Evolutionary conservation across 2,329 filamentous ascomycete genomes (phyloP).

Genomic region (Nemania diffusa): DNA sequence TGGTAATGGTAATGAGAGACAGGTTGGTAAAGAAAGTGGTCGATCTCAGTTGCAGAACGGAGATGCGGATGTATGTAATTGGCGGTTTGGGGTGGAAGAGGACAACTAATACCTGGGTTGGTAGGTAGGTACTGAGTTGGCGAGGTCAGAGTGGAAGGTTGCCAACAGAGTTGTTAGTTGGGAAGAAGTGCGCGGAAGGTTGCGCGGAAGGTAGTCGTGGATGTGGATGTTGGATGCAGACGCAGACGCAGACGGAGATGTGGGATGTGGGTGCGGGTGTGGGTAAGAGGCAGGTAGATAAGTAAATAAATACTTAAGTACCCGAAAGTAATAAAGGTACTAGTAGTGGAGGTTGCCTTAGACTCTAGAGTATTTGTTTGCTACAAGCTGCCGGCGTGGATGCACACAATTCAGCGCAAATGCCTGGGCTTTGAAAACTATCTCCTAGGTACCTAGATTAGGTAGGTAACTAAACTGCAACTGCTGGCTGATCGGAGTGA

Average conservation of each 20-base stretch:
- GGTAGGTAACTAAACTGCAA: no score
- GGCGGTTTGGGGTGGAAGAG: slow-evolving; percentile 16
- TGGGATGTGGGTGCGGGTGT: neutral
- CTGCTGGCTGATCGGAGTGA: neutral
- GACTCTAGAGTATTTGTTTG: neutral
- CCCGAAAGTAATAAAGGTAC: neutral
- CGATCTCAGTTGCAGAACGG: neutral
- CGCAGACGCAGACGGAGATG: no score
- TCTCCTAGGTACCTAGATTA: no score
- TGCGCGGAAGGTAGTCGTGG: neutral
- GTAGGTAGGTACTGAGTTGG: neutral
- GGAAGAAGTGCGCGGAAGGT: no score
- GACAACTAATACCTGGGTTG: neutral
- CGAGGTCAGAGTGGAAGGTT: slow-evolving; percentile 2
- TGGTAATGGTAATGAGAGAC: no score
- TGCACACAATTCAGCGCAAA: slow-evolving; percentile 15
- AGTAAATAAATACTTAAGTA: neutral
- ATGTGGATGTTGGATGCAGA: neutral
- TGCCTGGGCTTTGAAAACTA: slow-evolving; percentile 7
- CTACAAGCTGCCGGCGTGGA: neutral
- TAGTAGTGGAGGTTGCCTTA: slow-evolving; percentile 9
- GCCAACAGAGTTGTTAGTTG: slow-evolving; percentile 25
- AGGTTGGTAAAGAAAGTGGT: slow-evolving; percentile 7
- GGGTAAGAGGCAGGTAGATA: neutral
- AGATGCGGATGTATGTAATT: neutral